Evolutionary conservation across 495 filamentous ascomycete genomes (phyloP), one percentile per base, ranked within the genome.

Genomic region (Talaromyces stipitatus): DNA sequence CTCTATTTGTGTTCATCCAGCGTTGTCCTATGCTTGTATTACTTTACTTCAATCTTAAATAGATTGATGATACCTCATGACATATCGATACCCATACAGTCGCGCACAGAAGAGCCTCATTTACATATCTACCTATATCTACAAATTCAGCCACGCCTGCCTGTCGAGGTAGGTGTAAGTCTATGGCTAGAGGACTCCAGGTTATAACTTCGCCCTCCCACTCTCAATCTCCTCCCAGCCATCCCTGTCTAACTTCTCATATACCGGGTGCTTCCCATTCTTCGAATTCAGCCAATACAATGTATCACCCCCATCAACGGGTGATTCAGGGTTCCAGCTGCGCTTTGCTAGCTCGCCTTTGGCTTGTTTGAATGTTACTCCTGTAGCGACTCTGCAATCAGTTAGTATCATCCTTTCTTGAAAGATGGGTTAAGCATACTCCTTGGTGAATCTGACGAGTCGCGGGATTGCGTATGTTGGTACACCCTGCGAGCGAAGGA

Each of bases 281-380:
- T 30, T 58, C 27, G 27, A 18, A 55, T 77, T 72, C 36, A 81
- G 57, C 78, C 78, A 79, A 56, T 73, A 79, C 16, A 81, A 58
- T 14, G 65, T 68, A 60, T 79, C 78, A 1, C 68, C 69, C 3
- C 62, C 68, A 50, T 63, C 18, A 48, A 66, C 23, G 72, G n/a
- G 66, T 4, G 62, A 62, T 2, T 60, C 65, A 11, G 71, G 72
- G 58, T 69, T 64, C 78, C 78, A 81, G 22, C 68, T 65, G 56
- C 74, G 78, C 63, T 77, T 76, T 2, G 68, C 57, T 20, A 81
- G 52, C 18, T 77, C 76, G 20, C 70, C 70, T 57, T 78, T 81
- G 12, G 78, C 72, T 60, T 81, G 76, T 58, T 81, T 81, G 66
- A 81, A 81, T 1, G 76, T 81, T 5, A 73, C 75, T 24, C 73